Conservation (phyloP, 306 rosid genomes). For the Vigna mungo region DNA sequence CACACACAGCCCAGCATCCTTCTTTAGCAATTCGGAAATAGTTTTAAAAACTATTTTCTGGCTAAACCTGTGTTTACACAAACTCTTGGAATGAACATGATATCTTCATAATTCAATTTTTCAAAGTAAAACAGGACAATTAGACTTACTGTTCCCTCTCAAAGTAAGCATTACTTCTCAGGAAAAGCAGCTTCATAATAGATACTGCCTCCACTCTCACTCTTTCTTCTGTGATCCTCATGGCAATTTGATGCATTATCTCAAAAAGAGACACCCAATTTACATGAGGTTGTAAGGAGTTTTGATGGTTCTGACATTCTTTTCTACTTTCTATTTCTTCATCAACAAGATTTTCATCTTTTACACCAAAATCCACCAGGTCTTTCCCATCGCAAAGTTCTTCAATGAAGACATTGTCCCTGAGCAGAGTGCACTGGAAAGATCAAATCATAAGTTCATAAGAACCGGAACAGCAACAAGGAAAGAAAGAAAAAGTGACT, state of each 20-base stretch:
- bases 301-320: slow-evolving; percentile 53
- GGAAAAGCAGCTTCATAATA: slow-evolving; percentile 67
- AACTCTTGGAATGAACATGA: slow-evolving; percentile 27
- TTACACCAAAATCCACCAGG: slow-evolving; percentile 50
- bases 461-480: slow-evolving; percentile 53
- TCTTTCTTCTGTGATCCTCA: slow-evolving; percentile 62
- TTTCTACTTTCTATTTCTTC: slow-evolving; percentile 51
- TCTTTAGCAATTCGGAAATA: slow-evolving; percentile 66
- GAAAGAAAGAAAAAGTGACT: slow-evolving; percentile 2
- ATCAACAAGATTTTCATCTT: slow-evolving; percentile 44
- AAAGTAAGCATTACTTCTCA: slow-evolving; percentile 60
- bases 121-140: slow-evolving; percentile 34
- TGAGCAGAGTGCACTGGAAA: slow-evolving; percentile 99
- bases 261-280: slow-evolving; percentile 72
- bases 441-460: slow-evolving; percentile 97
- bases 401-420: slow-evolving; percentile 78
- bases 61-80: slow-evolving; percentile 66
- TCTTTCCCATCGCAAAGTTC: slow-evolving; percentile 56
- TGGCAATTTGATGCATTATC: slow-evolving; percentile 63
- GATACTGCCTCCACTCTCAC: slow-evolving; percentile 74
- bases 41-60: slow-evolving; percentile 62
- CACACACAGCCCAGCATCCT: slow-evolving; percentile 74
- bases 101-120: slow-evolving; percentile 30
- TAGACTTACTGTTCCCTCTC: slow-evolving; percentile 81
- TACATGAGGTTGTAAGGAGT: slow-evolving; percentile 56